A percentile compares a stretch with the other conserved stretches of the same genome.
These are phyloP conservation scores for Neonothopanus nambi DNA, from an alignment of 1,284 basidiomycete species.

Conservation along the genomic window DNA sequence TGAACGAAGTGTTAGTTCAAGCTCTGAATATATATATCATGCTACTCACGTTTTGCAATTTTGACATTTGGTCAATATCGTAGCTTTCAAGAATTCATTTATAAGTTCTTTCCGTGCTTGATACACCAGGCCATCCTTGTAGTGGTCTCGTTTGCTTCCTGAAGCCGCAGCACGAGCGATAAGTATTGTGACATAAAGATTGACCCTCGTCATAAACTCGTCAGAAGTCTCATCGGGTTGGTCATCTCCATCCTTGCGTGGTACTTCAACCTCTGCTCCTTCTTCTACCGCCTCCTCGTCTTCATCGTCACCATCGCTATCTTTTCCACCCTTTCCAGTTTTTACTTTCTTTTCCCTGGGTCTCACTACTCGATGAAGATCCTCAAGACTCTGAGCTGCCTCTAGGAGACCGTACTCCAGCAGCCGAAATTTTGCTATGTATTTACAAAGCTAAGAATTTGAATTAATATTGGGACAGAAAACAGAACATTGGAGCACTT, in stretches of 20 bases:
- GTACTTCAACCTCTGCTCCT: conserved; percentile 21
- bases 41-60: conserved; percentile 82
- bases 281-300: conserved; percentile 46
- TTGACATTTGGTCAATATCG: conserved; percentile 72
- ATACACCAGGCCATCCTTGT: conserved; percentile 89
- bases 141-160: conserved; percentile 72
- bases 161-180: conserved; percentile 51
- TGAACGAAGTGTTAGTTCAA: conserved; percentile 6
- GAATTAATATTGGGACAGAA: conserved; percentile 10
- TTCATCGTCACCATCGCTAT: conserved; percentile 39
- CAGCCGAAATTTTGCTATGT: conserved; percentile 71
- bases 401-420: conserved; percentile 14
- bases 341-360: conserved; percentile 23
- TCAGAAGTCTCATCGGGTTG: conserved; percentile 54
- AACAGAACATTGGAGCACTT: conserved; percentile 31
- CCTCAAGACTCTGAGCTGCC: conserved; percentile 66
- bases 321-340: conserved; percentile 26
- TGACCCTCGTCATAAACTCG: conserved; percentile 70
- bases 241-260: conserved; percentile 18
- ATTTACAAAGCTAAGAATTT: conserved; percentile 69
- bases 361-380: conserved; percentile 44
- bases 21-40: not conserved
- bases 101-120: conserved; percentile 86
- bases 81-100: conserved; percentile 78
- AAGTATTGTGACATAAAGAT: conserved; percentile 71